Conservation (phyloP, 2,329 filamentous ascomycete genomes). For the Tolypocladium tropicale region DNA sequence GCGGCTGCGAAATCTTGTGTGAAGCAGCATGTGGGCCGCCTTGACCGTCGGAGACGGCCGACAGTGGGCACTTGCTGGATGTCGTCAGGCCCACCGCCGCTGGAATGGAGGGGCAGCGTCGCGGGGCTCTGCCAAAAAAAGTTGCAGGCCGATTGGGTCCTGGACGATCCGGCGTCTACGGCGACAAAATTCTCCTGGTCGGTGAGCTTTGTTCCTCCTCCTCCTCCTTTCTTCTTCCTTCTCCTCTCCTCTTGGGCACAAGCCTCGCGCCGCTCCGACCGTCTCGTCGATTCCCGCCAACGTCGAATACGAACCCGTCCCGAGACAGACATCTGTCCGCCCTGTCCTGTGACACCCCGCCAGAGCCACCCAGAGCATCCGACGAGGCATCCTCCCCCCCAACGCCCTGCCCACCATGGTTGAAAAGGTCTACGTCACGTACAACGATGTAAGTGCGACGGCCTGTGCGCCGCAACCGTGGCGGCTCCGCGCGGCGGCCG, state of each 20-base stretch:
- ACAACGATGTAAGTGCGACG: conserved; percentile 66
- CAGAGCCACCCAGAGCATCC: neutral
- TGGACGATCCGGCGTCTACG: neutral
- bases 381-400: neutral
- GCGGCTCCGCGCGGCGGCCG: neutral
- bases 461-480: neutral
- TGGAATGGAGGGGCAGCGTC: neutral
- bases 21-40: neutral
- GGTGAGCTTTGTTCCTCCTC: neutral
- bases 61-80: neutral
- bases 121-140: neutral
- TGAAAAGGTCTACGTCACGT: conserved; percentile 81
- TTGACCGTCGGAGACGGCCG: neutral
- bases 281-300: neutral
- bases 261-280: neutral
- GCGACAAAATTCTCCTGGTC: neutral
- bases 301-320: neutral
- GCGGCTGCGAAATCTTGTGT: no score
- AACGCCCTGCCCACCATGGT: conserved; percentile 48
- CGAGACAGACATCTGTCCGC: neutral
- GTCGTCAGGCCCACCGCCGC: neutral
- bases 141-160: neutral
- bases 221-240: conserved; percentile 1
- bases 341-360: neutral
- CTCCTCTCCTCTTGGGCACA: neutral